These are phyloP conservation scores for Panicum virgatum DNA, from an alignment of 202 grass and related monocot genomes.

Conservation along the genomic window DNA sequence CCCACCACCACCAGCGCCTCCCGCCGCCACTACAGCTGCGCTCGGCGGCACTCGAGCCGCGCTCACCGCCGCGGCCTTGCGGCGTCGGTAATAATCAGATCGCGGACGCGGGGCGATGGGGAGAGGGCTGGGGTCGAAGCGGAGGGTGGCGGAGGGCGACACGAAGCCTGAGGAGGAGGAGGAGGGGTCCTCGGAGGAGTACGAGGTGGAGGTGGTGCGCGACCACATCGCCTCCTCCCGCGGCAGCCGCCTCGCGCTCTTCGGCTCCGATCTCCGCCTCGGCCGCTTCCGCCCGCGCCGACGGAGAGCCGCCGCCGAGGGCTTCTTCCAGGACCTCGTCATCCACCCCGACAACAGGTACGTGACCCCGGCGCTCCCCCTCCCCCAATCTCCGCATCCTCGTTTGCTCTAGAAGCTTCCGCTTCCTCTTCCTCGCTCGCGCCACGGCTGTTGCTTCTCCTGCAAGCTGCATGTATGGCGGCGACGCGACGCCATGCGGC, in stretches of 20 bases:
- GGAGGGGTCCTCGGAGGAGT: constrained; percentile 34
- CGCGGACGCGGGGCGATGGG: constrained; percentile 16
- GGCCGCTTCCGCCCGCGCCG: constrained; percentile 38
- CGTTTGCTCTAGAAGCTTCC: constrained; percentile 2
- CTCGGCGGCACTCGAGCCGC: neutral
- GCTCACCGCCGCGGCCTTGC: too few relatives aligned
- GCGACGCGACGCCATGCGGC: neutral
- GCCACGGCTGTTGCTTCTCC: neutral
- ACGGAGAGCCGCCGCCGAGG: constrained; percentile 19
- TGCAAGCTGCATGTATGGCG: constrained; percentile 22
- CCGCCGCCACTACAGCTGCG: neutral
- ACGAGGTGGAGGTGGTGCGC: constrained; percentile 68
- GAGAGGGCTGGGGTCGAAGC: constrained; percentile 44
- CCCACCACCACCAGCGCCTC: neutral
- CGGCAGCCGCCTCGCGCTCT: constrained; percentile 54
- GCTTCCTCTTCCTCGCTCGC: neutral
- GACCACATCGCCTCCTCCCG: constrained; percentile 61
- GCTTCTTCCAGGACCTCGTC: constrained; percentile 49
- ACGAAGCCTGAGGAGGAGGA: neutral
- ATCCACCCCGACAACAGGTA: constrained; percentile 85
- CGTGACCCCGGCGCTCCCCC: neutral
- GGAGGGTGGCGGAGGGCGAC: constrained; percentile 27
- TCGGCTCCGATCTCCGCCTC: constrained; percentile 55
- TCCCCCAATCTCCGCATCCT: neutral
- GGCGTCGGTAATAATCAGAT: too few relatives aligned